Evolutionary conservation across 805 yeast species (phyloP).

Genomic region (Candida orba): DNA sequence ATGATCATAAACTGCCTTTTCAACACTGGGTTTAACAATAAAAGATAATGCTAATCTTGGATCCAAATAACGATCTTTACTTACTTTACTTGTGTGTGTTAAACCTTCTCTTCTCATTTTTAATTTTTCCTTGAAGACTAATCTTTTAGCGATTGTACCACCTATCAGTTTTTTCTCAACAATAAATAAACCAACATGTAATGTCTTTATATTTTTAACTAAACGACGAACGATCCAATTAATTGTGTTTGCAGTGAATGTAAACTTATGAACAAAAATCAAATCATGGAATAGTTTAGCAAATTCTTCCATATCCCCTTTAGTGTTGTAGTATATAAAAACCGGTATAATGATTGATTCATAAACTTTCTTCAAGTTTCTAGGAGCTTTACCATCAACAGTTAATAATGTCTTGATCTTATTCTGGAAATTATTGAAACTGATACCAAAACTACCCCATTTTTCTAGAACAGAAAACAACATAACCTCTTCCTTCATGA

Average conservation of each 20-base stretch:
- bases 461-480: constrained; percentile 23
- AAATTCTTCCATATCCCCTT: constrained; percentile 5
- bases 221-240: constrained; percentile 26
- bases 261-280: constrained; percentile 21
- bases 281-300: constrained; percentile 13
- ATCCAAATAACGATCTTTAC: constrained; percentile 2
- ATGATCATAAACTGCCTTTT: constrained; percentile 22
- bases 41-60: constrained; percentile 25
- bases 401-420: constrained; percentile 11
- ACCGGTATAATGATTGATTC: constrained; percentile 13
- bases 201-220: constrained; percentile 21
- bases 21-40: constrained; percentile 15
- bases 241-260: constrained; percentile 26
- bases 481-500: constrained; percentile 26
- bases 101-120: no score
- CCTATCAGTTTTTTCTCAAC: constrained; percentile 29
- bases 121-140: not conserved
- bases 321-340: constrained; percentile 5
- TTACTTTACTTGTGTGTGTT: no score
- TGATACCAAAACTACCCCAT: constrained; percentile 27
- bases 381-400: constrained; percentile 16
- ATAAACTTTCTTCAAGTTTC: constrained; percentile 20
- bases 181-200: constrained; percentile 24
- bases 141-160: constrained; percentile 25
- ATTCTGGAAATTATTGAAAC: constrained; percentile 16